Evolutionary conservation across 129 eudicot genomes (phyloP).

Genomic region (Oenanthe sinensis): DNA sequence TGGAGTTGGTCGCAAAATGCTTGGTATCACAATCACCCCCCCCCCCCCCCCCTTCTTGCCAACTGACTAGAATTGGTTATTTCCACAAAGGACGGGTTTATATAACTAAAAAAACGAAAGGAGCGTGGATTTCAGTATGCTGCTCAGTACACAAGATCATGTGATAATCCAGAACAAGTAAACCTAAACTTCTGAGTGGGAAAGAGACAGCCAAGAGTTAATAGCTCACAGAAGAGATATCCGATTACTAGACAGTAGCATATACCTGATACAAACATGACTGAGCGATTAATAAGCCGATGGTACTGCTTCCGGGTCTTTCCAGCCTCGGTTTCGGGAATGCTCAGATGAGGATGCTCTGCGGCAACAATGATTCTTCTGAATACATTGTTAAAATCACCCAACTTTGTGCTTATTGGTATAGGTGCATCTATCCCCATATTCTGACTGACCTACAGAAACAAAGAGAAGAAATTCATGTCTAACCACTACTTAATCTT

Average conservation of each 20-base stretch:
- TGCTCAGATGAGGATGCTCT: conserved; percentile 92
- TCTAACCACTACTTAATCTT: background rate
- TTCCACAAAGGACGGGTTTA: background rate
- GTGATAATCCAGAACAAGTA: background rate
- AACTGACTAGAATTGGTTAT: background rate
- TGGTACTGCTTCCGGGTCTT: conserved; percentile 79
- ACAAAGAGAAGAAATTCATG: background rate
- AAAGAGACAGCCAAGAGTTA: background rate
- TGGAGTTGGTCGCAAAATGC: background rate
- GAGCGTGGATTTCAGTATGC: background rate
- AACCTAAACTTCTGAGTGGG: background rate
- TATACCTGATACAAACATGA: conserved; percentile 73
- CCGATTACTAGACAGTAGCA: background rate
- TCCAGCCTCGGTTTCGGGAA: conserved; percentile 98
- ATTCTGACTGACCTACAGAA: conserved; percentile 76
- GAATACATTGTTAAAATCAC: conserved; percentile 67
- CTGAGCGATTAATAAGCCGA: conserved; percentile 68
- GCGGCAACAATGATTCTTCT: conserved; percentile 76
- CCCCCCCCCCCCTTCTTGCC: background rate
- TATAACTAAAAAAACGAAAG: background rate
- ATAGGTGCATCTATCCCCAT: conserved; percentile 97
- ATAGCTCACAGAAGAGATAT: background rate
- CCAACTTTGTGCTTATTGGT: conserved; percentile 73
- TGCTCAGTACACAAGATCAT: background rate
- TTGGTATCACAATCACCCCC: too few species aligned